A percentile compares a stretch with the other conserved stretches of the same genome.
These are phyloP conservation scores for Trifolium dubium DNA, from an alignment of 306 rosid species.

Conservation along the genomic window DNA sequence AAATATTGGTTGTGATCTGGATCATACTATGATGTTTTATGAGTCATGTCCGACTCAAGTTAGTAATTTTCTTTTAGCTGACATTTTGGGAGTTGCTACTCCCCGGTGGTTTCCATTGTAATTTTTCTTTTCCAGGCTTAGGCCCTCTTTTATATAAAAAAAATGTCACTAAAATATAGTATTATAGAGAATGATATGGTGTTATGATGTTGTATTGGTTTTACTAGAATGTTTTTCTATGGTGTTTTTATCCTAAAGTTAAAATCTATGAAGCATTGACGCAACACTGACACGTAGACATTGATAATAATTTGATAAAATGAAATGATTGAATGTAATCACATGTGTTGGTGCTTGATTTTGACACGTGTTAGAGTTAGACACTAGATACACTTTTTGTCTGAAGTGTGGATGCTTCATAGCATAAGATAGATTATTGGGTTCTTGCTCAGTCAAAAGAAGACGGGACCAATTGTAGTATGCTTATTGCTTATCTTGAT, in stretches of 20 bases:
- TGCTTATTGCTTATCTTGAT: constrained; percentile 28
- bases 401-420: not conserved
- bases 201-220: constrained; percentile 11
- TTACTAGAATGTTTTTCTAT: no score
- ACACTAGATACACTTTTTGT: not conserved
- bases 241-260: no score
- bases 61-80: no score
- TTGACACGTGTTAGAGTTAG: not conserved
- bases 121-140: no score
- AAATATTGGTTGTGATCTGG: no score
- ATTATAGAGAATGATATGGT: not conserved
- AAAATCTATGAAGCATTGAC: not conserved
- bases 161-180: no score
- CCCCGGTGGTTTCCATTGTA: no score
- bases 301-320: not conserved
- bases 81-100: no score
- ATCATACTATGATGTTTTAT: no score
- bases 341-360: not conserved
- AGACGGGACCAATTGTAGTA: not conserved
- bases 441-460: not conserved
- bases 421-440: not conserved
- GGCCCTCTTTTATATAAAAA: no score
- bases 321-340: not conserved
- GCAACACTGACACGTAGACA: not conserved
- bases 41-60: no score